These are phyloP conservation scores for Lipomyces yamadae DNA, from an alignment of 805 yeast genomes.

Conservation along the genomic window DNA sequence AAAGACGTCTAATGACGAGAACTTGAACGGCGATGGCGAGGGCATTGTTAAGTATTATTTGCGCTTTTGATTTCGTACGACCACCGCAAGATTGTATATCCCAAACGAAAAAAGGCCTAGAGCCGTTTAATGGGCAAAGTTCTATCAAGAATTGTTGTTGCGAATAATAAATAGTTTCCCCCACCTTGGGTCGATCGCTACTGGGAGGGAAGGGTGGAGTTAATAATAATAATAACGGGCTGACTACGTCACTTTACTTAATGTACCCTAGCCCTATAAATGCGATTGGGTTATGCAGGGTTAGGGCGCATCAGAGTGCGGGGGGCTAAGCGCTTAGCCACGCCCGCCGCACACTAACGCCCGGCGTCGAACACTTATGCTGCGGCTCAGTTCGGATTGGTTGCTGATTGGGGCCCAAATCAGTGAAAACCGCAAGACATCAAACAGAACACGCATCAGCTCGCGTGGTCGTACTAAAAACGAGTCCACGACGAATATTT, in stretches of 20 bases:
- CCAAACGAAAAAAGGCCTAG: too few relatives aligned
- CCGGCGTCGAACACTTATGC: too few relatives aligned
- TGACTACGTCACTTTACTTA: neutral
- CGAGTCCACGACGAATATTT: too few relatives aligned
- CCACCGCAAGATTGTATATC: too few relatives aligned
- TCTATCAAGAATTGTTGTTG: too few relatives aligned
- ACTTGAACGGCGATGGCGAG: neutral
- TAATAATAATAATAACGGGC: too few relatives aligned
- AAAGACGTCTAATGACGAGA: conserved; percentile 2
- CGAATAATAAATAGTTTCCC: too few relatives aligned
- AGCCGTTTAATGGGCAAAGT: too few relatives aligned
- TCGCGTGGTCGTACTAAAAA: neutral
- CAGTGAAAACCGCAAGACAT: too few relatives aligned
- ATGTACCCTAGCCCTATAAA: neutral
- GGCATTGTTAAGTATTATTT: neutral
- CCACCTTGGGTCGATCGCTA: neutral
- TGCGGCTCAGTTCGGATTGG: neutral
- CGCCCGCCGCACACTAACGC: conserved; percentile 1
- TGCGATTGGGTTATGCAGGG: neutral
- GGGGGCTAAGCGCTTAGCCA: neutral
- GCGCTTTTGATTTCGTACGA: neutral
- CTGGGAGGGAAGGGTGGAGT: neutral
- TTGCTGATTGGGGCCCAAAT: too few relatives aligned
- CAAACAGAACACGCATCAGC: neutral
- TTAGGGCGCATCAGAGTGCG: neutral